These are phyloP conservation scores for Nakazawaea siamensis DNA, from an alignment of 805 yeast species.

Conservation along the genomic window DNA sequence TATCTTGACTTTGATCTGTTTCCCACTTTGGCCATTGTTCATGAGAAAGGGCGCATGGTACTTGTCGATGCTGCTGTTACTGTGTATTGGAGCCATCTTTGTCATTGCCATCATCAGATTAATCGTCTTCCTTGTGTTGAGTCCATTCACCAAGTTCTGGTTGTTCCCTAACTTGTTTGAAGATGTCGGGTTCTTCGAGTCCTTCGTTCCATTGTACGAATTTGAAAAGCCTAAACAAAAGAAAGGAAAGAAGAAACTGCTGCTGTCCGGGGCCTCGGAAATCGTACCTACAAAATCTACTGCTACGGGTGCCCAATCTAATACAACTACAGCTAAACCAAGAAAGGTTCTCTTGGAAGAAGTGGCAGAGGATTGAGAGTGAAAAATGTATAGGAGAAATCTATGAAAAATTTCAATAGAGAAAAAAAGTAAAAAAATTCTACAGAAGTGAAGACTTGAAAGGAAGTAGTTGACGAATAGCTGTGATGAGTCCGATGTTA, in stretches of 20 bases:
- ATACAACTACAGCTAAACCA: conserved; percentile 8
- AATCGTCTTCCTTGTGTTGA: conserved; percentile 52
- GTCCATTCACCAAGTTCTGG: conserved; percentile 76
- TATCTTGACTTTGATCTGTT: conserved; percentile 56
- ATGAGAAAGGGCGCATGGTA: conserved; percentile 92
- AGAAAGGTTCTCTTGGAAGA: conserved; percentile 24
- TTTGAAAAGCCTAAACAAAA: conserved; percentile 36
- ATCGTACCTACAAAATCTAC: not conserved
- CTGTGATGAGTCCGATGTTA: no score
- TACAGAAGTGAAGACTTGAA: no score
- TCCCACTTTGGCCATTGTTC: conserved; percentile 92
- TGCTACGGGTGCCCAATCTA: conserved; percentile 7
- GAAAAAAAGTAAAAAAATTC: no score
- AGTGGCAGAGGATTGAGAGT: conserved; percentile 16
- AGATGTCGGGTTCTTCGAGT: conserved; percentile 88
- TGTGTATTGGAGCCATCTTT: conserved; percentile 67
- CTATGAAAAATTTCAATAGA: no score
- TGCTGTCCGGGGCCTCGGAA: not conserved
- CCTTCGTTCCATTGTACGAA: conserved; percentile 84
- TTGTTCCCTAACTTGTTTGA: conserved; percentile 92
- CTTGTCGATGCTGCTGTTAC: conserved; percentile 67
- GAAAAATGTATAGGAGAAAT: no score
- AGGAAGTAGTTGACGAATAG: no score
- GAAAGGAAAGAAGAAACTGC: not conserved
- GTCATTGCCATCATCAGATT: conserved; percentile 73